phyloP scores from a whole-genome alignment of 1,284 basidiomycete species.

The Ceratobasidium theobromae region DNA sequence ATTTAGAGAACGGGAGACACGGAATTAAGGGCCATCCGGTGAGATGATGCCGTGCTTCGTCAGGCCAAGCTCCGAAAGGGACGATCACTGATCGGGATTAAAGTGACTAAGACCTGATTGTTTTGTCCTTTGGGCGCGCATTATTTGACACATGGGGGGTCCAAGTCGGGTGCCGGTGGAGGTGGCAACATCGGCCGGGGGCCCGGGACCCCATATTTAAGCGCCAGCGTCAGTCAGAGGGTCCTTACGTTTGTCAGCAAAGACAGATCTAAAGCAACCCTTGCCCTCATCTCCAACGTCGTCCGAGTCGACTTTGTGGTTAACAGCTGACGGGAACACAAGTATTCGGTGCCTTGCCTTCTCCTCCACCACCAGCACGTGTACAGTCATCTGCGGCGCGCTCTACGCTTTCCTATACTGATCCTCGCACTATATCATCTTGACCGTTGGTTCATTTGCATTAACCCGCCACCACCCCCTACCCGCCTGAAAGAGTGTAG shows the following conservation, averaged over 20 bases:
- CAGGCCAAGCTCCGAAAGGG: too few relatives aligned
- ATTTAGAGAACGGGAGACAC: too few relatives aligned
- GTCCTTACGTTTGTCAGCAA: slow-evolving; percentile 25
- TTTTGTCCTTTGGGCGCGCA: too few relatives aligned
- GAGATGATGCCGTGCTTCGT: too few relatives aligned
- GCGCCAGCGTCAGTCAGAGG: neutral
- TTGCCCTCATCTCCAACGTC: slow-evolving; percentile 32
- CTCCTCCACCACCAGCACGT: slow-evolving; percentile 26
- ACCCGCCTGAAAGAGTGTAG: neutral
- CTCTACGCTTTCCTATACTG: slow-evolving; percentile 8
- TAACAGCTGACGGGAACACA: neutral
- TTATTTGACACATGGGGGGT: neutral
- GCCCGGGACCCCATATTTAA: slow-evolving; percentile 11
- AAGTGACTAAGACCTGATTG: too few relatives aligned
- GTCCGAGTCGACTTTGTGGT: slow-evolving; percentile 10
- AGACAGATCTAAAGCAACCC: slow-evolving; percentile 27
- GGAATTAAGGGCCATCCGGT: too few relatives aligned
- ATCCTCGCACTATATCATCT: slow-evolving; percentile 20
- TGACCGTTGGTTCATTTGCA: neutral
- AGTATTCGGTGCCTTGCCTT: neutral
- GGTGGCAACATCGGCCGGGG: slow-evolving; percentile 13
- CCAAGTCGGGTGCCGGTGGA: neutral
- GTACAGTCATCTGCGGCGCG: slow-evolving; percentile 14
- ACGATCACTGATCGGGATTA: too few relatives aligned
- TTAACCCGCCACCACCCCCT: neutral